A percentile compares a stretch with the other conserved stretches of the same genome.
Conservation (phyloP, 768 basidiomycete genomes). For the Tephrocybe sp. region DNA sequence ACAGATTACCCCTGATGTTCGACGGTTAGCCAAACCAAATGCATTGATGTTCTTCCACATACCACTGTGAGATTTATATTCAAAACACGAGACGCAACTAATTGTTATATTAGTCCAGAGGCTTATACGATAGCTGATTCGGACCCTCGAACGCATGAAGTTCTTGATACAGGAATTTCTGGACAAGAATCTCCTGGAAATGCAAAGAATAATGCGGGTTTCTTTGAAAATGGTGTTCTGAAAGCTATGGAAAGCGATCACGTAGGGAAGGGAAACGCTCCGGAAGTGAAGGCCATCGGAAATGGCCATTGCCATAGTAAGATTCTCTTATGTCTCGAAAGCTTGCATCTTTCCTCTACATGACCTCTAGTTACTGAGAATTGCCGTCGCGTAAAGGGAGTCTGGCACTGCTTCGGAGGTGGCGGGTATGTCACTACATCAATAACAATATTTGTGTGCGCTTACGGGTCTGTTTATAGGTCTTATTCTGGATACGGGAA, state of each 20-base stretch:
- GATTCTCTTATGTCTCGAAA: slow-evolving; percentile 19
- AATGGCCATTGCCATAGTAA: slow-evolving; percentile 90
- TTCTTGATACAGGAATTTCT: slow-evolving; percentile 68
- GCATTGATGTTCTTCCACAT: slow-evolving; percentile 99
- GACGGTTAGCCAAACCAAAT: slow-evolving; percentile 84
- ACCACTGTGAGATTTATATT: slow-evolving; percentile 59
- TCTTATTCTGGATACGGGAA: slow-evolving; percentile 84
- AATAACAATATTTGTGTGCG: neutral
- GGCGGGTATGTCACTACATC: slow-evolving; percentile 54
- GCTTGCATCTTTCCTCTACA: neutral
- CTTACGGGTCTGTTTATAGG: slow-evolving; percentile 28
- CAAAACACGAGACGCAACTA: neutral
- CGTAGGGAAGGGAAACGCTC: slow-evolving; percentile 39
- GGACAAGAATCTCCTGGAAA: slow-evolving; percentile 59
- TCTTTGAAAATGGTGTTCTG: slow-evolving; percentile 81
- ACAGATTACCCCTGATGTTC: slow-evolving; percentile 53
- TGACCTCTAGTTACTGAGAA: slow-evolving; percentile 72
- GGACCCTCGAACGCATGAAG: slow-evolving; percentile 53
- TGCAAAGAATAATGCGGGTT: slow-evolving; percentile 71
- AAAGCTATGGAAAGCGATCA: slow-evolving; percentile 71
- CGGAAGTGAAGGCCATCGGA: slow-evolving; percentile 83
- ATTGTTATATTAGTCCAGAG: slow-evolving; percentile 53
- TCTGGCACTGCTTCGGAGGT: slow-evolving; percentile 92
- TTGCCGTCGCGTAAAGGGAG: slow-evolving; percentile 77
- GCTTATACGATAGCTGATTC: slow-evolving; percentile 69